Conservation (phyloP, 352 stramenopile species). For the Pythium brassicae region DNA sequence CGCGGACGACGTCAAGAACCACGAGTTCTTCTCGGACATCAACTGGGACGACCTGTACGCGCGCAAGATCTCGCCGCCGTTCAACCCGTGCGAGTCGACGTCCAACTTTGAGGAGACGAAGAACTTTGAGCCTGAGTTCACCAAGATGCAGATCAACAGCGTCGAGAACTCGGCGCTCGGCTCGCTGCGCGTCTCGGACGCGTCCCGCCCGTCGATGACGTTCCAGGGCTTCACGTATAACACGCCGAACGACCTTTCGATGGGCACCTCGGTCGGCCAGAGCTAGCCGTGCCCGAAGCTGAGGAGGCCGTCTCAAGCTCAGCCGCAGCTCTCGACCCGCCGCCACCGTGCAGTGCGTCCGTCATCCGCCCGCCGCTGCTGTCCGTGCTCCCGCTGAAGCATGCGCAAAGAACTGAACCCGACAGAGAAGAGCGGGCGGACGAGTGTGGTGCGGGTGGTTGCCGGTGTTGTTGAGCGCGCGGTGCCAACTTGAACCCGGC, state of each 20-base stretch:
- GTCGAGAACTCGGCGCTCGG: slow-evolving; percentile 69
- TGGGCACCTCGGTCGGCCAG: slow-evolving; percentile 60
- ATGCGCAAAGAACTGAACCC: neutral
- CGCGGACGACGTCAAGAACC: slow-evolving; percentile 81
- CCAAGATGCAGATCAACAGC: slow-evolving; percentile 87
- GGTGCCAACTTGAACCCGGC: neutral
- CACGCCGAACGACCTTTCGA: slow-evolving; percentile 83
- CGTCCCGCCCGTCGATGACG: slow-evolving; percentile 80
- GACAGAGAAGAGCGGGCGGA: neutral
- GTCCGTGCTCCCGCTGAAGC: neutral
- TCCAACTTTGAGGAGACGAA: slow-evolving; percentile 70
- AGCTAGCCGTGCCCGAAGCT: slow-evolving; percentile 26
- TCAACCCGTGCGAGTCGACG: slow-evolving; percentile 75
- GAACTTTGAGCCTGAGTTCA: slow-evolving; percentile 91
- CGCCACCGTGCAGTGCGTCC: neutral
- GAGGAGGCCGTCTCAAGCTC: neutral
- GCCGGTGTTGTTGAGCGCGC: neutral
- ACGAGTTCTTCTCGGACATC: slow-evolving; percentile 80
- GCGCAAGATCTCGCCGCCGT: slow-evolving; percentile 77
- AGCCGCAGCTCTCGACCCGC: neutral
- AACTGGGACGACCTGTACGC: slow-evolving; percentile 83
- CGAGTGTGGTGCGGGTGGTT: neutral
- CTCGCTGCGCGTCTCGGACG: slow-evolving; percentile 63
- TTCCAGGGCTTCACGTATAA: slow-evolving; percentile 90
- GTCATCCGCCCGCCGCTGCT: neutral